A percentile compares a stretch with the other conserved stretches of the same genome.
phyloP scores from a whole-genome alignment of 2,329 filamentous ascomycete species.

The Calonectria pauciramosa region DNA sequence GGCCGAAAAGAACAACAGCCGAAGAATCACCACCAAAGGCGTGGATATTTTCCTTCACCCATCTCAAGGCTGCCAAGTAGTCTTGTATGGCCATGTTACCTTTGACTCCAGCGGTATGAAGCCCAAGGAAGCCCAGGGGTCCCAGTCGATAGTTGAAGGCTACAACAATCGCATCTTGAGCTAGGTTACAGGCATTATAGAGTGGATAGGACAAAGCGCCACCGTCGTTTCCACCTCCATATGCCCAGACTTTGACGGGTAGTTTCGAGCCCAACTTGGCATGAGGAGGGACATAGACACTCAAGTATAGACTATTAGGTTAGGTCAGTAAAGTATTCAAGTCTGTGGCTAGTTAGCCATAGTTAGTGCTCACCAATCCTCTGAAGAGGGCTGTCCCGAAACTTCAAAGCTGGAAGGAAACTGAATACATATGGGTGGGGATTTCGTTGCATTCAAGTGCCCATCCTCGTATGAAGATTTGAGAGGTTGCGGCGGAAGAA shows the following conservation, averaged over 20 bases:
- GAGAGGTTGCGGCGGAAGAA: slow-evolving; percentile 30
- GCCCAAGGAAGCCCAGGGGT: slow-evolving; percentile 27
- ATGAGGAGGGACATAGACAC: slow-evolving; percentile 30
- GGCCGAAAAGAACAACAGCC: slow-evolving; percentile 52
- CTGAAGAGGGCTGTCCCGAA: slow-evolving; percentile 17
- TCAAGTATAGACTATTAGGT: slow-evolving; percentile 26
- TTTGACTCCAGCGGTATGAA: slow-evolving; percentile 26
- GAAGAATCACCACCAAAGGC: slow-evolving; percentile 56
- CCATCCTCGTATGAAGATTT: slow-evolving; percentile 9
- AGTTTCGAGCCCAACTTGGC: slow-evolving; percentile 9
- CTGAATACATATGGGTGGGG: slow-evolving; percentile 29
- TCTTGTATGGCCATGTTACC: slow-evolving; percentile 37
- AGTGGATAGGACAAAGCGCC: slow-evolving; percentile 30
- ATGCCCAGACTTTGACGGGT: slow-evolving; percentile 37
- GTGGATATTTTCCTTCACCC: slow-evolving; percentile 34
- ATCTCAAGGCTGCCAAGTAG: slow-evolving; percentile 25
- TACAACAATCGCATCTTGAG: slow-evolving; percentile 46
- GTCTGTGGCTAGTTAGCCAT: neutral
- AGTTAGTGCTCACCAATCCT: slow-evolving; percentile 29
- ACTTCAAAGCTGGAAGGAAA: slow-evolving; percentile 23
- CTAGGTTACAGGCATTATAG: slow-evolving; percentile 38
- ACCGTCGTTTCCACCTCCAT: slow-evolving; percentile 28
- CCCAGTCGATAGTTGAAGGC: slow-evolving; percentile 36
- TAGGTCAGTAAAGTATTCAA: neutral
- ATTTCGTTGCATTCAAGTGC: slow-evolving; percentile 26